Percentiles rank a stretch among this genome's conserved stretches.
These are phyloP conservation scores for Sphagnum fallax DNA, from an alignment of 228 moss, liverwort and hornwort species.

Conservation along the genomic window DNA sequence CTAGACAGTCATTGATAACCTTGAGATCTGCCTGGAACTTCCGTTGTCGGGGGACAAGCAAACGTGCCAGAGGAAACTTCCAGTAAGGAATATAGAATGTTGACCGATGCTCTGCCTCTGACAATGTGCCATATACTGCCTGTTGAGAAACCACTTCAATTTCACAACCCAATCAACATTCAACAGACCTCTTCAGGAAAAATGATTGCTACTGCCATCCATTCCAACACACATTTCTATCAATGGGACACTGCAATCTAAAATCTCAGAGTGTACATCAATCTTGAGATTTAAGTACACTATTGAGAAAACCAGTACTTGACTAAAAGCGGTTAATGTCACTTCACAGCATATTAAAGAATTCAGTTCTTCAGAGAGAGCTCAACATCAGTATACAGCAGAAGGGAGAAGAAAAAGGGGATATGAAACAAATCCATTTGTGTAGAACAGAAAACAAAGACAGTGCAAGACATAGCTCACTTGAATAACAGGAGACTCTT, in stretches of 20 bases:
- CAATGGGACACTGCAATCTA: no score
- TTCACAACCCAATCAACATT: background rate
- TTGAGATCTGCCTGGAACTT: slow-evolving; percentile 89
- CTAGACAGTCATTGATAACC: slow-evolving; percentile 96
- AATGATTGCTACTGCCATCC: background rate
- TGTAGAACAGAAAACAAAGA: no score
- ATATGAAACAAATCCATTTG: no score
- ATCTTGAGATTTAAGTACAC: background rate
- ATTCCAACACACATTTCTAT: no score
- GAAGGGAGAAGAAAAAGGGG: no score
- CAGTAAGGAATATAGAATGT: slow-evolving; percentile 99
- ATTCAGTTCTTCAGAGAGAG: no score
- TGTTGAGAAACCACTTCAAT: slow-evolving; percentile 18
- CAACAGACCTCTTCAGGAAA: background rate
- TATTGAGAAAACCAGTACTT: no score
- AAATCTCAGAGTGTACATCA: no score
- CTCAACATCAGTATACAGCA: no score
- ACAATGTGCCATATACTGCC: slow-evolving; percentile 97
- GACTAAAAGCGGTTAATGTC: no score
- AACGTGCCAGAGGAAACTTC: slow-evolving; percentile 81
- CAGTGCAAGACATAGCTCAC: slow-evolving; percentile 16
- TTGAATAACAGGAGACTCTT: slow-evolving; percentile 90
- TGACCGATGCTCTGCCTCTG: slow-evolving; percentile 96
- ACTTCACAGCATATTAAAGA: no score
- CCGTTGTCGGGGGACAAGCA: slow-evolving; percentile 90